phyloP scores from a whole-genome alignment of 2,329 filamentous ascomycete genomes.

The Samsoniella hepiali region DNA sequence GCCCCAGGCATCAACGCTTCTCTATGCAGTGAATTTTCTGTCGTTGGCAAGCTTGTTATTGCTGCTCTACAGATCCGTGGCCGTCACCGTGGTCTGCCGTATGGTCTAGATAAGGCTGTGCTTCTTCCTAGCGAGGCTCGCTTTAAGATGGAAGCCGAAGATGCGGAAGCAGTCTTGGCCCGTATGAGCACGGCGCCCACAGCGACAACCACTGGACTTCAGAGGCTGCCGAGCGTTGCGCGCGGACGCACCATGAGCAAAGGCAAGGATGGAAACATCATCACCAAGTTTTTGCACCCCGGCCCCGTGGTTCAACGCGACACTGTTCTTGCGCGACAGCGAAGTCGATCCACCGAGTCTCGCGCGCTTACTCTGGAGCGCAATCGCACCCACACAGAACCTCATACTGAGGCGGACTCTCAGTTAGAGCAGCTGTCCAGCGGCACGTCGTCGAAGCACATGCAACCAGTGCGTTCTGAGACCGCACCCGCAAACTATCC shows the following conservation, averaged over 20 bases:
- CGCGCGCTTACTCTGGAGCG: conserved; percentile 14
- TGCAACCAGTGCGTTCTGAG: conserved; percentile 28
- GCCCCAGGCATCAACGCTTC: conserved; percentile 73
- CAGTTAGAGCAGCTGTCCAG: conserved; percentile 27
- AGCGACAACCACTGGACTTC: conserved; percentile 29
- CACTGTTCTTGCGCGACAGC: conserved; percentile 27
- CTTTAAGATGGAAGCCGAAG: conserved; percentile 51
- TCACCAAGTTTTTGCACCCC: conserved; percentile 47
- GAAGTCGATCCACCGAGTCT: conserved; percentile 28
- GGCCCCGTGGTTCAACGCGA: conserved; percentile 41
- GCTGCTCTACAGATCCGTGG: conserved; percentile 69
- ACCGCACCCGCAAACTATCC: conserved; percentile 27
- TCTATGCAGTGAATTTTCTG: conserved; percentile 77
- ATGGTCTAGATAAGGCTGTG: conserved; percentile 61
- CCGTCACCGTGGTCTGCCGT: conserved; percentile 65
- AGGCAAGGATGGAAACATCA: conserved; percentile 40
- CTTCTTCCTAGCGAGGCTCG: conserved; percentile 56
- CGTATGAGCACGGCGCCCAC: conserved; percentile 33
- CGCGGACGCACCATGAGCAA: conserved; percentile 38
- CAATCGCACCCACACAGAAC: conserved; percentile 25
- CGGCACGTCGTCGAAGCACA: conserved; percentile 24
- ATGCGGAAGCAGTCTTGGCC: conserved; percentile 39
- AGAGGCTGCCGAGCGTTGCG: conserved; percentile 29
- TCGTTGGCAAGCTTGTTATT: conserved; percentile 67
- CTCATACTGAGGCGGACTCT: conserved; percentile 27